Conservation (phyloP, 495 filamentous ascomycete species). For the Xylaria nigripes region DNA sequence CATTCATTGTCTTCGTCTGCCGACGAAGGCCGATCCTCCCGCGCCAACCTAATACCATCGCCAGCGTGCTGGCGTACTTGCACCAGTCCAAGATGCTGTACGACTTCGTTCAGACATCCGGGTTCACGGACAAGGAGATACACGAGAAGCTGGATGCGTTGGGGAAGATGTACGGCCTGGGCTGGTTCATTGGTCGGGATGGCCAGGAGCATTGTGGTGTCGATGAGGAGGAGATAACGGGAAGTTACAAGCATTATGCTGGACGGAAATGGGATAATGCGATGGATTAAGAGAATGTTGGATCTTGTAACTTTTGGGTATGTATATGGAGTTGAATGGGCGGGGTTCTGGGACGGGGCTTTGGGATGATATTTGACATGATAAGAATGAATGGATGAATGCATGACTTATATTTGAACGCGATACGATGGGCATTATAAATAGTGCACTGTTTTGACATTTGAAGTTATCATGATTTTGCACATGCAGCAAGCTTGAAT, state of each 20-base stretch:
- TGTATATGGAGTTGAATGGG: no score
- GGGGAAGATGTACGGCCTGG: constrained; percentile 59
- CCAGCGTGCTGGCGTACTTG: constrained; percentile 62
- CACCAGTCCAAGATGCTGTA: constrained; percentile 68
- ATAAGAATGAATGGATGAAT: no score
- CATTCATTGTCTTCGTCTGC: constrained; percentile 43
- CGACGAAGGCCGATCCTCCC: constrained; percentile 59
- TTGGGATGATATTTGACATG: no score
- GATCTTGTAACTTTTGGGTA: no score
- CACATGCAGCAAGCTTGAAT: no score
- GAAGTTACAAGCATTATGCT: constrained; percentile 51
- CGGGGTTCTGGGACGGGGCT: no score
- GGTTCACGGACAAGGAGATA: constrained; percentile 50
- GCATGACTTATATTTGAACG: no score
- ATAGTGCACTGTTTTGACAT: no score
- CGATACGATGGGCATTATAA: no score
- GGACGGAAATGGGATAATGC: background rate
- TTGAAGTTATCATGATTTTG: no score
- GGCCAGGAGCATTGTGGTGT: constrained; percentile 59
- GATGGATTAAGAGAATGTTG: no score
- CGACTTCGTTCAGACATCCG: constrained; percentile 58
- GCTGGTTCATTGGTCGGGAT: constrained; percentile 64
- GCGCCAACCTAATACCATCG: constrained; percentile 64
- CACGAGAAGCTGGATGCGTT: constrained; percentile 41
- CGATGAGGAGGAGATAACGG: constrained; percentile 59